Conservation (phyloP, 345 rosid species). For the Eucalyptus dawsonii region DNA sequence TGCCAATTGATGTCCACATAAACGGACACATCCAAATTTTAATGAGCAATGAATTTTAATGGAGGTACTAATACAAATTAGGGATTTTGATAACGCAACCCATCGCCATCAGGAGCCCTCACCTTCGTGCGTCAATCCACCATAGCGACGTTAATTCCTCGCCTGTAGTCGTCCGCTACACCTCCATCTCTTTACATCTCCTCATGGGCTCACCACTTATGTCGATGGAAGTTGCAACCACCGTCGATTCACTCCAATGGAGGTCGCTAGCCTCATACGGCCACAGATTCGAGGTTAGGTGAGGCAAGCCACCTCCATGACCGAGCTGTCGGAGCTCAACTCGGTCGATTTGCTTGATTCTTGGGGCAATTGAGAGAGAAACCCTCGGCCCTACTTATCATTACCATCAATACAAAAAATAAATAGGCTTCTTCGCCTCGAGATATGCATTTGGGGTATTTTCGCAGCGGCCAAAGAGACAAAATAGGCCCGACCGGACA, state of each 20-base stretch:
- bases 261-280: not conserved
- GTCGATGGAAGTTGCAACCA: not conserved
- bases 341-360: not conserved
- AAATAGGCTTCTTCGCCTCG: not conserved
- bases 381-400: not conserved
- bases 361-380: not conserved
- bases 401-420: no score
- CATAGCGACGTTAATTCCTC: not conserved
- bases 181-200: not conserved
- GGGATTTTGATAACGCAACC: not conserved
- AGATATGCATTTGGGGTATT: not conserved
- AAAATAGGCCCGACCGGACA: no score
- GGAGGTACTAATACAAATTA: not conserved
- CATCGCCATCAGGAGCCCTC: not conserved
- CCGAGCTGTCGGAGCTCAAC: not conserved
- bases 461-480: not conserved
- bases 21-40: not conserved
- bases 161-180: not conserved
- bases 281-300: not conserved
- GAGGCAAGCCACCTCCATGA: not conserved
- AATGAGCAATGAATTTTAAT: not conserved
- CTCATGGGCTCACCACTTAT: not conserved
- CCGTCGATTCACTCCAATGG: not conserved
- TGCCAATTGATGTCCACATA: not conserved
- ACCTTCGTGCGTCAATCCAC: not conserved